Percentiles rank a stretch among this genome's conserved stretches.
These are phyloP conservation scores for Pythium oligandrum DNA, from an alignment of 352 stramenopile genomes.

Conservation along the genomic window DNA sequence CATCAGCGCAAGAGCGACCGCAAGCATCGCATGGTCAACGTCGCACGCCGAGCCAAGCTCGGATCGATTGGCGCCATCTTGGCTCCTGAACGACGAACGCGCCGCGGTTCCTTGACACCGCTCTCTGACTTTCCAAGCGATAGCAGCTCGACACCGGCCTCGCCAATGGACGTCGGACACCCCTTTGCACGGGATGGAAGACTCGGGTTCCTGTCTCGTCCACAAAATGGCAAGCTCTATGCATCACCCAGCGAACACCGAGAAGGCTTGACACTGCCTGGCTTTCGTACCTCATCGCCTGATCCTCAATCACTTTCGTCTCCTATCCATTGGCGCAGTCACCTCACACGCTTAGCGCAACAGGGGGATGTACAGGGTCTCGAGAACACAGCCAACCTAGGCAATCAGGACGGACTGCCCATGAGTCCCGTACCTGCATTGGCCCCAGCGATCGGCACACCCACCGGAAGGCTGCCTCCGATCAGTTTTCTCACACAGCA, in stretches of 20 bases:
- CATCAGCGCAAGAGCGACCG: slow-evolving; percentile 86
- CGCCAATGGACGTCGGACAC: slow-evolving; percentile 29
- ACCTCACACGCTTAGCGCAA: neutral
- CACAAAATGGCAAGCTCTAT: too few relatives aligned
- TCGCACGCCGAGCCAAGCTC: slow-evolving; percentile 67
- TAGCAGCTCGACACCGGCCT: slow-evolving; percentile 23
- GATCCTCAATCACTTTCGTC: neutral
- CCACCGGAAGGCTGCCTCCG: slow-evolving; percentile 45
- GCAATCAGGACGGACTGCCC: slow-evolving; percentile 1
- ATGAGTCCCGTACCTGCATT: neutral
- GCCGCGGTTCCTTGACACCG: slow-evolving; percentile 22
- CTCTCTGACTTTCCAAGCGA: slow-evolving; percentile 30
- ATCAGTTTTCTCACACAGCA: slow-evolving; percentile 74
- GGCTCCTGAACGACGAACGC: slow-evolving; percentile 18
- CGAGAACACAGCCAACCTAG: neutral
- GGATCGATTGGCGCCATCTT: slow-evolving; percentile 51
- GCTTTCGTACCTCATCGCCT: too few relatives aligned
- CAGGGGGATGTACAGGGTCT: too few relatives aligned
- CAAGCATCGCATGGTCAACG: slow-evolving; percentile 80
- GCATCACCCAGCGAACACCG: too few relatives aligned
- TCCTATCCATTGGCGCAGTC: neutral
- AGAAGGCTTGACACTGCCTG: too few relatives aligned
- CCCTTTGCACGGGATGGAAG: neutral
- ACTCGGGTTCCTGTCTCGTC: neutral
- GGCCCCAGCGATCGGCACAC: slow-evolving; percentile 16